Conservation (phyloP, 139 green algal genomes). For the Chlorella vulgaris region DNA sequence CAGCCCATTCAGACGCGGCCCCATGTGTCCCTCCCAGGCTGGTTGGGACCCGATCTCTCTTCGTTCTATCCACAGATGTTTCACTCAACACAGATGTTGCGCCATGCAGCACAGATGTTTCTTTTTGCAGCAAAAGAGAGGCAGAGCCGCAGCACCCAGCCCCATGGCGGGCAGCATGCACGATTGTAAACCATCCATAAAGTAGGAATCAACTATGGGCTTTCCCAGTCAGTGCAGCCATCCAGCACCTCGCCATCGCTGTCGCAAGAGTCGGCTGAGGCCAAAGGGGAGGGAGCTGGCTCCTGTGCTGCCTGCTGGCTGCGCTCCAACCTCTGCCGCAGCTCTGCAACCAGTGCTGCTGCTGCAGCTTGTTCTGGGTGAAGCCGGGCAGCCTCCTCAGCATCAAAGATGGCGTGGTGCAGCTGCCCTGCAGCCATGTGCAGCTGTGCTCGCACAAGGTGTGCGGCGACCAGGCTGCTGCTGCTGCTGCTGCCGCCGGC, state of each 20-base stretch:
- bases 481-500: neutral
- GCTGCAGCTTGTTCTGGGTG: neutral
- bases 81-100: neutral
- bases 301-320: neutral
- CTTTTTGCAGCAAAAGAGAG: too few species aligned
- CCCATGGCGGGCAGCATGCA: too few species aligned
- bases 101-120: too few species aligned
- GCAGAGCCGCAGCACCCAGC: too few species aligned
- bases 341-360: neutral
- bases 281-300: neutral
- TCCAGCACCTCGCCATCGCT: too few species aligned
- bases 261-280: too few species aligned
- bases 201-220: too few species aligned
- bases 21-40: too few species aligned
- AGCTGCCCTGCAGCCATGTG: neutral
- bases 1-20: too few species aligned
- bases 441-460: slow-evolving; percentile 6
- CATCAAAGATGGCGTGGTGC: slow-evolving; percentile 42
- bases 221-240: too few species aligned
- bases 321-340: neutral
- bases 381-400: slow-evolving; percentile 29
- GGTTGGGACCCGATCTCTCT: too few species aligned
- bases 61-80: neutral
- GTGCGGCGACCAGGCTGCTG: neutral
- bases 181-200: too few species aligned